These are phyloP conservation scores for Diutina ranongensis DNA, from an alignment of 1,139 yeast species.

Conservation along the genomic window DNA sequence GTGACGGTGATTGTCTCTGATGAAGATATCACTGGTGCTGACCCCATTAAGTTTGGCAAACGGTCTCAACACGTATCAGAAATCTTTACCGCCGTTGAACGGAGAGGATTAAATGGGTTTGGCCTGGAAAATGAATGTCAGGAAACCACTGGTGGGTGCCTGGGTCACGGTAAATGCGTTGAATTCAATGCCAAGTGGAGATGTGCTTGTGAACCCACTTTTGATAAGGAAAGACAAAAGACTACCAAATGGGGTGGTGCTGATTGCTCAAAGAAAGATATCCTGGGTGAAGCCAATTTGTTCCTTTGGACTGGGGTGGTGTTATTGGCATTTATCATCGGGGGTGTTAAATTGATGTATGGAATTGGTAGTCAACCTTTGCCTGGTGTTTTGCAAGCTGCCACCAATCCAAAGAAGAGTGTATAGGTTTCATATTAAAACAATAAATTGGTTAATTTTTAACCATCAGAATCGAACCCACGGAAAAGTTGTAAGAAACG, in stretches of 20 bases:
- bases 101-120: conserved; percentile 15
- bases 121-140: conserved; percentile 41
- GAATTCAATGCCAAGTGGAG: conserved; percentile 31
- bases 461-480: too few relatives aligned
- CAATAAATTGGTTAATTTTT: too few relatives aligned
- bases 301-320: conserved; percentile 55
- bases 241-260: conserved; percentile 60
- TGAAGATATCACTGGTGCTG: neutral
- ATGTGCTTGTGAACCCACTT: conserved; percentile 47
- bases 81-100: conserved; percentile 10
- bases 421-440: neutral
- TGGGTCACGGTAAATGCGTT: conserved; percentile 51
- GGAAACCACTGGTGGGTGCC: conserved; percentile 42
- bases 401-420: conserved; percentile 26
- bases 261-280: conserved; percentile 56
- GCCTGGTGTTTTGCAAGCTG: conserved; percentile 59
- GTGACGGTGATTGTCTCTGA: conserved; percentile 2
- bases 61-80: conserved; percentile 8
- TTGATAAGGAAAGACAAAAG: conserved; percentile 29
- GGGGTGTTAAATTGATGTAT: conserved; percentile 43
- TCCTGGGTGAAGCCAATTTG: conserved; percentile 52
- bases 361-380: conserved; percentile 48
- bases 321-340: conserved; percentile 32
- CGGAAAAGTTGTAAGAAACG: too few relatives aligned
- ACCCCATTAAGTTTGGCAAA: neutral